Evolutionary conservation across 169 alveolate species (phyloP).

Genomic region (Fabrea salina): DNA sequence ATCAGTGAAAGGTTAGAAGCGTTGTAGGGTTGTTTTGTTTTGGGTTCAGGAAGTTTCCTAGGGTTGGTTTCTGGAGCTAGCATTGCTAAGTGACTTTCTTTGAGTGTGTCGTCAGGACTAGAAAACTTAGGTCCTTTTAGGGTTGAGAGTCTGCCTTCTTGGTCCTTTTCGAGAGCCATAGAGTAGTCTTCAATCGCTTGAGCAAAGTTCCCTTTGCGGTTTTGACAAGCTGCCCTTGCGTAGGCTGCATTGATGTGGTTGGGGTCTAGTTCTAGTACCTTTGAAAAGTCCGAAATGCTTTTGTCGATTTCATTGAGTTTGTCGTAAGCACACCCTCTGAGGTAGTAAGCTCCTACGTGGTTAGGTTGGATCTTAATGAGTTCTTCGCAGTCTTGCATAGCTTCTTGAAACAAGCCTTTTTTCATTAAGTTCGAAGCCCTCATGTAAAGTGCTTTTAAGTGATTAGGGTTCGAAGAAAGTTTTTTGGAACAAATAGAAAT

Average conservation of each 20-base stretch:
- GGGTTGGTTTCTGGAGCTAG: too few species aligned
- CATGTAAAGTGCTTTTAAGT: slow-evolving; percentile 76
- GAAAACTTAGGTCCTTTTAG: background rate
- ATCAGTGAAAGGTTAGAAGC: background rate
- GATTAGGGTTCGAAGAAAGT: slow-evolving; percentile 66
- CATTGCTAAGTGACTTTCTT: too few species aligned
- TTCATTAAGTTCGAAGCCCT: slow-evolving; percentile 71
- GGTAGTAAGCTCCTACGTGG: slow-evolving; percentile 70
- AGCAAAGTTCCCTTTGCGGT: slow-evolving; percentile 71
- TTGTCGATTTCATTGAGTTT: slow-evolving; percentile 59
- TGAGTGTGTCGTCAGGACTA: background rate
- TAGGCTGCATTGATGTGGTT: slow-evolving; percentile 75
- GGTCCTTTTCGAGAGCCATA: slow-evolving; percentile 70
- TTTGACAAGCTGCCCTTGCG: slow-evolving; percentile 76
- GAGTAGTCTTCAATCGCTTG: slow-evolving; percentile 76
- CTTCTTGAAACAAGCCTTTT: slow-evolving; percentile 57
- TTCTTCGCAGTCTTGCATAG: slow-evolving; percentile 66
- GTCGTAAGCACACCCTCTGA: slow-evolving; percentile 73
- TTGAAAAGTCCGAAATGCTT: slow-evolving; percentile 60
- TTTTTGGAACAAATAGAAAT: slow-evolving; percentile 73
- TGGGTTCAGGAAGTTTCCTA: background rate
- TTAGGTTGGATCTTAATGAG: slow-evolving; percentile 56
- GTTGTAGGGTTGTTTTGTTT: background rate
- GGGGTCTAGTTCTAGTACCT: slow-evolving; percentile 67
- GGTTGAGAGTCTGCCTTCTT: slow-evolving; percentile 25